Evolutionary conservation across 371 early-diverging fungal species (phyloP).

Genomic region (Mortierella sp.): DNA sequence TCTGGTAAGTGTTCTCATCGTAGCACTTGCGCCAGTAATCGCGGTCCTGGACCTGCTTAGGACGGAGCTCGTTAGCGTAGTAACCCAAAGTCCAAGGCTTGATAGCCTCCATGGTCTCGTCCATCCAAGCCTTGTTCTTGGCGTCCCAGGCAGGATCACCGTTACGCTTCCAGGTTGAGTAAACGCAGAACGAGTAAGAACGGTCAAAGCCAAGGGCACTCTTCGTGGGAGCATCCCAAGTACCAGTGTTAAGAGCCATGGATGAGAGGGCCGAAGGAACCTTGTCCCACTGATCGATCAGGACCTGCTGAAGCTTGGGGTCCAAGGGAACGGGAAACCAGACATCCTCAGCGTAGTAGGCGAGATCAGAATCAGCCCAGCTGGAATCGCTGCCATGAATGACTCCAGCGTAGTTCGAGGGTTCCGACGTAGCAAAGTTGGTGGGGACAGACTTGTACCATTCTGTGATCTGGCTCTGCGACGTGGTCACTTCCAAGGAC

Average conservation of each 20-base stretch:
- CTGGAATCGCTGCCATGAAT: constrained; percentile 39
- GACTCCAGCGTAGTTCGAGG: constrained; percentile 29
- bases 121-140: constrained; percentile 48
- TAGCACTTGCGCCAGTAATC: constrained; percentile 55
- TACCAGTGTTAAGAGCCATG: constrained; percentile 54
- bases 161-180: constrained; percentile 54
- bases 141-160: constrained; percentile 34
- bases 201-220: constrained; percentile 49
- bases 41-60: constrained; percentile 30
- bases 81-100: constrained; percentile 52
- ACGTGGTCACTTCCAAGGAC: constrained; percentile 29
- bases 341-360: constrained; percentile 53
- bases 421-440: constrained; percentile 49
- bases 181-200: constrained; percentile 50
- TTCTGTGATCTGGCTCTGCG: constrained; percentile 38
- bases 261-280: constrained; percentile 50
- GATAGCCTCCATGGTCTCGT: constrained; percentile 45
- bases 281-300: constrained; percentile 52
- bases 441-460: constrained; percentile 51
- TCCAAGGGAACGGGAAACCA: constrained; percentile 52
- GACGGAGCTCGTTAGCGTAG: constrained; percentile 54
- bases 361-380: constrained; percentile 43
- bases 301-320: constrained; percentile 30
- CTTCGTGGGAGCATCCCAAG: constrained; percentile 47
- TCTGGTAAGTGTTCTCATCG: constrained; percentile 38